Evolutionary conservation across 192 early-diverging fungal genomes (phyloP).

Genomic region (Geosiphon pyriformis): DNA sequence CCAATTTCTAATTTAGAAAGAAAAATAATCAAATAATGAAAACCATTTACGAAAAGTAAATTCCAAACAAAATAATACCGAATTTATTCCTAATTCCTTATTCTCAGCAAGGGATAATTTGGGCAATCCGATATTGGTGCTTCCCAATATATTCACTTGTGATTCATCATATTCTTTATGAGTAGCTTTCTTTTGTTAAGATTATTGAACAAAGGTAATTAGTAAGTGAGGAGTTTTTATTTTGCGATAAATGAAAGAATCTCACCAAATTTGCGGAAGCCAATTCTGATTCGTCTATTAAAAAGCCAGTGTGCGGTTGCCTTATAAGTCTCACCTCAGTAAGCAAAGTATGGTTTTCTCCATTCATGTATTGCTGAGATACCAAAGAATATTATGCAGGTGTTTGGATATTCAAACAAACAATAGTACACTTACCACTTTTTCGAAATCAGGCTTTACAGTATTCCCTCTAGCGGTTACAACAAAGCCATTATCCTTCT

Average conservation of each 20-base stretch:
- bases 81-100: constrained; percentile 20
- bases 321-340: constrained; percentile 24
- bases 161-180: constrained; percentile 52
- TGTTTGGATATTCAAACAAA: too few species aligned
- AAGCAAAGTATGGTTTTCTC: constrained; percentile 11
- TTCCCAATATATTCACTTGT: constrained; percentile 39
- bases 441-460: constrained; percentile 50
- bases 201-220: neutral
- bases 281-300: constrained; percentile 43
- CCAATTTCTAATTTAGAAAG: too few species aligned
- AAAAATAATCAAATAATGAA: too few species aligned
- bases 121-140: constrained; percentile 35
- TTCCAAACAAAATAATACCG: neutral
- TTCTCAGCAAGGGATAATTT: constrained; percentile 21
- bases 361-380: constrained; percentile 13
- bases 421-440: constrained; percentile 34
- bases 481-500: constrained; percentile 25
- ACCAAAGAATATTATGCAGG: too few species aligned
- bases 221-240: neutral
- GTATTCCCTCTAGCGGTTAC: constrained; percentile 47
- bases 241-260: neutral
- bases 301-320: constrained; percentile 35
- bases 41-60: neutral
- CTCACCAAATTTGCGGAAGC: constrained; percentile 40
- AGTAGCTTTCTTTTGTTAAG: constrained; percentile 36